phyloP scores from a whole-genome alignment of 306 rosid species.

The Cyamopsis tetragonoloba region DNA sequence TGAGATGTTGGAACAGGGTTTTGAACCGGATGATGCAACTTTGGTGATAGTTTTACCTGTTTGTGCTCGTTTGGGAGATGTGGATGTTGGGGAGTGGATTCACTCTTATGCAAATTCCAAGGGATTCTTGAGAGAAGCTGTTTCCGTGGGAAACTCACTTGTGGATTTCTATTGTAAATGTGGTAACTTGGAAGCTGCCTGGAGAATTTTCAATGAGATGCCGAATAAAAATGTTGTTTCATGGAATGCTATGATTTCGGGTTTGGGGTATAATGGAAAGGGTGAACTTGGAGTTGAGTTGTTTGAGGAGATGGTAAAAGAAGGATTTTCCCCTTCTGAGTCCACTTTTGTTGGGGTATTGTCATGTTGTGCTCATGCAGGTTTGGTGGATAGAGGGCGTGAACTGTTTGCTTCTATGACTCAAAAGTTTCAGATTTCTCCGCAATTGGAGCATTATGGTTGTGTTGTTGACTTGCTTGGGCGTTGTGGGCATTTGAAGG shows the following conservation, averaged over 20 bases:
- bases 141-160: constrained; percentile 60
- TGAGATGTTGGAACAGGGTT: constrained; percentile 51
- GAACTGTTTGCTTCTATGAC: constrained; percentile 61
- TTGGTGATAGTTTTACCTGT: constrained; percentile 61
- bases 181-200: constrained; percentile 54
- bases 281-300: constrained; percentile 62
- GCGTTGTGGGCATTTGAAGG: constrained; percentile 52
- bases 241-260: constrained; percentile 75
- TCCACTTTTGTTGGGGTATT: constrained; percentile 66
- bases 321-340: constrained; percentile 48
- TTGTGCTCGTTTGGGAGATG: constrained; percentile 67
- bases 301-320: constrained; percentile 59
- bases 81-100: constrained; percentile 63
- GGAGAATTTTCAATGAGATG: constrained; percentile 49
- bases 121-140: constrained; percentile 31
- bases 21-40: constrained; percentile 72
- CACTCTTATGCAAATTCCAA: constrained; percentile 38
- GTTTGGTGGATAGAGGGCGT: constrained; percentile 62
- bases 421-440: constrained; percentile 34
- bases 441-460: constrained; percentile 77
- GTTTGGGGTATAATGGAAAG: constrained; percentile 70
- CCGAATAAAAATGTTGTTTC: constrained; percentile 55
- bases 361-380: constrained; percentile 72
- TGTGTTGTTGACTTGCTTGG: constrained; percentile 84
- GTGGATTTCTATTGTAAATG: constrained; percentile 72